Base-by-base conservation (phyloP, 192 early-diverging fungal species). In the Glomus cerebriforme region DNA sequence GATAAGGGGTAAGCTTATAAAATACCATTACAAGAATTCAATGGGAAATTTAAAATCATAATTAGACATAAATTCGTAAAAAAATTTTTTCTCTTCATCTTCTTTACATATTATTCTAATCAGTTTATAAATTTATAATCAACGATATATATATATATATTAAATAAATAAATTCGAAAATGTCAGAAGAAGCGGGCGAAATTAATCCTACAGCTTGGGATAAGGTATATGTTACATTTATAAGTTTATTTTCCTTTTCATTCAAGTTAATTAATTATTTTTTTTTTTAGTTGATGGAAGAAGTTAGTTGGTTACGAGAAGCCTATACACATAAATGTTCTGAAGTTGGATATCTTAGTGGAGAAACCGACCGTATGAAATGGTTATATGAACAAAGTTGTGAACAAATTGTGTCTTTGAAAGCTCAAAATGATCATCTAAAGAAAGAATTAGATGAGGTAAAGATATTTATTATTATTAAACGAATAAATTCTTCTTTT, bases 221-320 rank as follows among this genome's bases (percentile, higher is more conserved):
- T 22, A 54, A 54, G 7, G 49, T 54, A 54, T 0, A 22, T 54
- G n/a, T n/a, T n/a, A n/a, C 22, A 4, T 19, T 54, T 54, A 54
- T 22, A 19, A 7, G 0, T 54, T 54, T 19, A 0, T 47, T 47
- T 47, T 13, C 2, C 12, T 47, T 13, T 1, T 47, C 3, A 22
- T 1, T 54, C 49, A 5, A 54, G 19, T 22, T 54, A 54, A 54
- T 17, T 54, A 54, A 17, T 15, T 49, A 17, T 49, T 49, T 15
- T 19, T 19, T 22, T 22, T 22, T 54, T 54, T 64, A 64, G 62
- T 64, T 64, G 15, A 31, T 64, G 26, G 62, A 64, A 17, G 62
- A 64, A 64, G 62, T 64, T 64, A 64, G 12, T 26, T 64, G 62
- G 62, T 29, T 64, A 31, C 24, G 62, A 64, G 62, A 64, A 64